Evolutionary conservation across 2,329 filamentous ascomycete genomes (phyloP), one percentile per base, ranked within the genome.

Genomic region (Helicocarpus griseus): DNA sequence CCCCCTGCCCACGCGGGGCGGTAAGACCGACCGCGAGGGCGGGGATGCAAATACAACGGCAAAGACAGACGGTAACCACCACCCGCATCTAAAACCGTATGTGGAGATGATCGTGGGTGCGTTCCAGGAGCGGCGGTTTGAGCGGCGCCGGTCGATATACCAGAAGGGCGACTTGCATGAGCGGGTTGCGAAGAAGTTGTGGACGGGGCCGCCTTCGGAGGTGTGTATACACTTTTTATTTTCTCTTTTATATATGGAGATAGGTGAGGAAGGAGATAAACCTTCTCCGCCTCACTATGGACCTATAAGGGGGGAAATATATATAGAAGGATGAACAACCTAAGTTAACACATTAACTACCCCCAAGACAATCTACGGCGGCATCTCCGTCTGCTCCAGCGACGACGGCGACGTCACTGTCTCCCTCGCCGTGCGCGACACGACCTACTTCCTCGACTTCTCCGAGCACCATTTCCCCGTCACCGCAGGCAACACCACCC

Each of bases 381-480:
- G 70, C 17, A 59, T 73, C 26, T 67, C 70, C 0, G 61, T 61
- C 1, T 55, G 57, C 5, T 64, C 69, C 24, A 58, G 61, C 3
- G 60, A 69, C 4, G 56, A 67, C 36, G 70, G 73, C 48, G 75
- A 75, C 1, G 73, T 81, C 9, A 76, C 78, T 4, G 73, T 87
- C 22, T 82, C 83, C 13, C 72, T 89, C 46, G 85, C 84, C 3
- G 77, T 86, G 55, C 85, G 88, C 56, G 86, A 90, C 62, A 80
- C 81, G 5, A 83, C 83, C 3, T 90, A 90, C 63, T 79, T 86
- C 21, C 73, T 87, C 41, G 86, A 90, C 64, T 89, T 85, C 61
- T 78, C 79, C 4, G 77, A 86, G 57, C 77, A 81, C 57, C 71
- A 76, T n/a, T 71, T 86, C 43, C 62, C 70, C 19, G 63, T 76